Evolutionary conservation across 768 basidiomycete species (phyloP).

Genomic region (Phylloporus sp.): DNA sequence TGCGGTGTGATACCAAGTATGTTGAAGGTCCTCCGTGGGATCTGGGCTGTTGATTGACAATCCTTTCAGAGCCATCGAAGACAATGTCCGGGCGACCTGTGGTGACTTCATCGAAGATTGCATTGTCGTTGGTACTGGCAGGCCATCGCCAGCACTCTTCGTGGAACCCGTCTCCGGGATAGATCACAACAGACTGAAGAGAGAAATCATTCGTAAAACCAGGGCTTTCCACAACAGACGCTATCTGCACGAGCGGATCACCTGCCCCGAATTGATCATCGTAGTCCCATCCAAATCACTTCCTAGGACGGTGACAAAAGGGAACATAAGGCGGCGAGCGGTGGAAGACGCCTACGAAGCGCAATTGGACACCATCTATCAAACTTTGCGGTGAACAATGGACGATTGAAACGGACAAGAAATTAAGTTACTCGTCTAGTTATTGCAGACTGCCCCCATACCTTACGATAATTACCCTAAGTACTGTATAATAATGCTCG

Average conservation of each 20-base stretch:
- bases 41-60: slow-evolving; percentile 7
- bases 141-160: slow-evolving; percentile 74
- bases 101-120: slow-evolving; percentile 64
- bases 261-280: slow-evolving; percentile 58
- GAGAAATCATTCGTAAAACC: slow-evolving; percentile 69
- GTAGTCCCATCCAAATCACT: slow-evolving; percentile 63
- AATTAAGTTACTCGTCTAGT: slow-evolving; percentile 18
- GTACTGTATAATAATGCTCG: slow-evolving; percentile 10
- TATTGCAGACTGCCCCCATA: slow-evolving; percentile 1
- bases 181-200: slow-evolving; percentile 57
- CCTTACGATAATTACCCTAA: slow-evolving; percentile 17
- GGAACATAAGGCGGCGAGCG: slow-evolving; percentile 73
- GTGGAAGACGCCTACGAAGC: slow-evolving; percentile 63
- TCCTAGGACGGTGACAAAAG: slow-evolving; percentile 77
- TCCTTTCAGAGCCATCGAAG: slow-evolving; percentile 60
- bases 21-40: slow-evolving; percentile 11
- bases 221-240: slow-evolving; percentile 69
- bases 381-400: slow-evolving; percentile 18
- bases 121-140: slow-evolving; percentile 72
- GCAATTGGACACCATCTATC: slow-evolving; percentile 58
- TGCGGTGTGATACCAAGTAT: slow-evolving; percentile 73
- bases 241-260: slow-evolving; percentile 78
- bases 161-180: slow-evolving; percentile 57
- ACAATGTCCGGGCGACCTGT: slow-evolving; percentile 67
- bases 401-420: background rate